Evolutionary conservation across 2,329 filamentous ascomycete genomes (phyloP), one percentile per base, ranked within the genome.

Genomic region (Leptographium galeiforme): DNA sequence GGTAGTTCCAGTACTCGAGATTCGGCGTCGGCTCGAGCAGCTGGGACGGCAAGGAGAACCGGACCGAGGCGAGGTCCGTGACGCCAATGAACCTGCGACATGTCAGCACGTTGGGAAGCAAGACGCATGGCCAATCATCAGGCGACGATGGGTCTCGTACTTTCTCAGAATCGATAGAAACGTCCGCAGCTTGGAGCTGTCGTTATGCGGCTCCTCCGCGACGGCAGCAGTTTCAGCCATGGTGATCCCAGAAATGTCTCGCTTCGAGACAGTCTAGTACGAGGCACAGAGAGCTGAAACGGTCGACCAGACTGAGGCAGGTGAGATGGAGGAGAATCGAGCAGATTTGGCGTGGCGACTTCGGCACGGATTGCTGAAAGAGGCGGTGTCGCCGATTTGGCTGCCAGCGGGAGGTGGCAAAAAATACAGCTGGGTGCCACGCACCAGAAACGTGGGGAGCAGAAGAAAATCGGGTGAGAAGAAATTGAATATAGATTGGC

Each of bases 1-100:
- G 77, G 65, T 98, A 98, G 64, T 94, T 94, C 93, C 93, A 98
- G 72, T 97, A 98, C 73, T 98, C 93, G 66, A 98, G 75, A 68
- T 98, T 98, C 51, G 93, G 93, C 5, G 88, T 94, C 39, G 93
- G 93, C 68, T 98, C 93, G 63, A 98, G 79, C 45, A 98, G 82
- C 70, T 97, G 91, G 50, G 93, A 89, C 25, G 93, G 93, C 50
- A 98, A 78, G 16, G 91, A 97, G 72, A 98, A 98, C 61, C 93
- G 87, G 57, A 97, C 91, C 54, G 89, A 82, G 55, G 93, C 93
- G 63, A 98, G 93, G 70, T 98, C 93, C 60, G 90, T 77, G 54
- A 98, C 93, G 61, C 93, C 93, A 63, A 97, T 89, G 70, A 97
- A 97, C 67, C 91, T 94, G 36, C 5, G 18, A 32, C 44, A 19